These are phyloP conservation scores for Cyberlindnera mycetangii DNA, from an alignment of 805 yeast species.

Conservation along the genomic window DNA sequence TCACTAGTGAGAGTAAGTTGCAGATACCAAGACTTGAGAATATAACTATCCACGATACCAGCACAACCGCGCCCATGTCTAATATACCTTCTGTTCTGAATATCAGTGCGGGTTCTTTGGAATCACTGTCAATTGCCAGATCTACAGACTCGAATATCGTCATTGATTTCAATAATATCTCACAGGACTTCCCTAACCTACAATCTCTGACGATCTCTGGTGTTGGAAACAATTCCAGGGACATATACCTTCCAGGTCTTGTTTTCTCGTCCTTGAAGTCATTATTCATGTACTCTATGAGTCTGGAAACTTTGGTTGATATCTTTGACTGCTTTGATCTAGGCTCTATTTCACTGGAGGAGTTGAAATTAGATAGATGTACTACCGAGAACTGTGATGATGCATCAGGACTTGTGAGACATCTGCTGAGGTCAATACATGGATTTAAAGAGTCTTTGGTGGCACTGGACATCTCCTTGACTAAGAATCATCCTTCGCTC, in stretches of 20 bases:
- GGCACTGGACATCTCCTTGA: conserved; percentile 1
- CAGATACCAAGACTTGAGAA: neutral
- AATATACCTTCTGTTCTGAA: neutral
- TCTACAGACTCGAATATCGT: neutral
- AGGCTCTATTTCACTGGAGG: neutral
- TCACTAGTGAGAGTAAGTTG: neutral
- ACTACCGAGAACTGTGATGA: neutral
- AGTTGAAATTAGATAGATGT: conserved; percentile 6
- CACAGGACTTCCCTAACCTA: conserved; percentile 3
- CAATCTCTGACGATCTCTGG: conserved; percentile 4
- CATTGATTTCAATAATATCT: conserved; percentile 1
- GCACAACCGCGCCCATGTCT: neutral
- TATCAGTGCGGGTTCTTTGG: conserved; percentile 2
- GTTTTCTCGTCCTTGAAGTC: neutral
- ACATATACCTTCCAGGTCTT: neutral
- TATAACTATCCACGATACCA: neutral
- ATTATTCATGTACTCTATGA: neutral
- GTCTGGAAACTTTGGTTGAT: neutral
- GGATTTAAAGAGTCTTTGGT: neutral
- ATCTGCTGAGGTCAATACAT: conserved; percentile 1
- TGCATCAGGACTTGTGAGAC: conserved; percentile 1
- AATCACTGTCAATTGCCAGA: conserved; percentile 6
- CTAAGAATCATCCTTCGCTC: neutral
- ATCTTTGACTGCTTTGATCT: conserved; percentile 3
- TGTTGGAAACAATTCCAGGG: neutral